Evolutionary conservation across 108 stramenopile genomes (phyloP).

Genomic region (Cyclotella baltica): DNA sequence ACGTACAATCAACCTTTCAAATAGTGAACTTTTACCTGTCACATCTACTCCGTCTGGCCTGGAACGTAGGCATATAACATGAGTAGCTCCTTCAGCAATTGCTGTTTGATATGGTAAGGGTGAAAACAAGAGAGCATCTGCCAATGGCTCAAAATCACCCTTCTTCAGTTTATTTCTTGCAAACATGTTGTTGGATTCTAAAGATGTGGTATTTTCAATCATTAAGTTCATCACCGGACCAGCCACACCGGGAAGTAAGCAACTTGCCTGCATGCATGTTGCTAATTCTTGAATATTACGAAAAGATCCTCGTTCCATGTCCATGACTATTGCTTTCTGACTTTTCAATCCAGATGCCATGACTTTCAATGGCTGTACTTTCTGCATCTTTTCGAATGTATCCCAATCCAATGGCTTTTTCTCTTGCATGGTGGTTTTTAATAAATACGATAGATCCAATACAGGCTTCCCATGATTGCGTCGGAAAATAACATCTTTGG

Average conservation of each 20-base stretch:
- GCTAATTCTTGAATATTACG: slow-evolving; percentile 80
- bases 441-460: slow-evolving; percentile 87
- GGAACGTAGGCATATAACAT: slow-evolving; percentile 90
- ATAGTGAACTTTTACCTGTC: slow-evolving; percentile 77
- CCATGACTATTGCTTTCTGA: slow-evolving; percentile 77
- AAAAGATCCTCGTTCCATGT: slow-evolving; percentile 83
- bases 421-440: slow-evolving; percentile 81
- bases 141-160: slow-evolving; percentile 80
- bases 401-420: slow-evolving; percentile 94
- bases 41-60: slow-evolving; percentile 92
- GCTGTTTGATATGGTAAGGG: slow-evolving; percentile 91
- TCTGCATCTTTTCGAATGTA: slow-evolving; percentile 80
- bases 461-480: slow-evolving; percentile 86
- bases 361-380: slow-evolving; percentile 88
- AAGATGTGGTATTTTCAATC: slow-evolving; percentile 10
- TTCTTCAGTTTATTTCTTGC: slow-evolving; percentile 57
- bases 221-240: slow-evolving; percentile 85
- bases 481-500: slow-evolving; percentile 79
- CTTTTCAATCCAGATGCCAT: slow-evolving; percentile 85
- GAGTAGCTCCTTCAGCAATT: slow-evolving; percentile 89
- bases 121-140: slow-evolving; percentile 92
- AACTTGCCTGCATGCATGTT: slow-evolving; percentile 89
- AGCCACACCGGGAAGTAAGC: slow-evolving; percentile 94
- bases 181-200: slow-evolving; percentile 52
- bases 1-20: slow-evolving; percentile 83